These are phyloP conservation scores for Geranomyces variabilis DNA, from an alignment of 192 early-diverging fungal genomes.

Conservation along the genomic window DNA sequence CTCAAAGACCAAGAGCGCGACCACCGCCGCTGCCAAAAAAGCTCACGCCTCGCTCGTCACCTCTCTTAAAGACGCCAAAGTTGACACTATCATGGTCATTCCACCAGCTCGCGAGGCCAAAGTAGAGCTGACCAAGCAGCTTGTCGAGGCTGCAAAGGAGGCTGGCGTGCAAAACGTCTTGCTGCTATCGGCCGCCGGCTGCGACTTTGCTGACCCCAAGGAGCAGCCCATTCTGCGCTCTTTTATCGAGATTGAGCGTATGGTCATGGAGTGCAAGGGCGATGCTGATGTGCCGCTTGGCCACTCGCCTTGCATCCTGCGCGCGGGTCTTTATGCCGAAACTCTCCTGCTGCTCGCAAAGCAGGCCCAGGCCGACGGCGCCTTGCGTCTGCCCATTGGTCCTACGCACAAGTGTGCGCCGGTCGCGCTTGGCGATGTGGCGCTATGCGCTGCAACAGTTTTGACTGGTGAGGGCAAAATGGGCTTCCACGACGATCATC, in stretches of 20 bases:
- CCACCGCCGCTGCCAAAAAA: background rate
- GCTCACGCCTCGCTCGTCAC: background rate
- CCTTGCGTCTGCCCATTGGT: background rate
- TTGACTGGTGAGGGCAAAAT: slow-evolving; percentile 1
- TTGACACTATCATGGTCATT: slow-evolving; percentile 18
- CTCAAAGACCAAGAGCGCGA: background rate
- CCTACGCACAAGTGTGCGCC: slow-evolving; percentile 9
- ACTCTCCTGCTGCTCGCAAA: background rate
- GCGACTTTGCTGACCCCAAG: slow-evolving; percentile 4
- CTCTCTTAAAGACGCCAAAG: background rate
- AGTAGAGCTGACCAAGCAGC: slow-evolving; percentile 8
- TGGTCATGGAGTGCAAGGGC: slow-evolving; percentile 14
- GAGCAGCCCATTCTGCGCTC: background rate
- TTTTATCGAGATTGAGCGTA: slow-evolving; percentile 2
- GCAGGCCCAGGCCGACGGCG: background rate
- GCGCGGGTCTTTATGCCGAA: slow-evolving; percentile 2
- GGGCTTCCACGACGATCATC: slow-evolving; percentile 7
- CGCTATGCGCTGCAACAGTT: background rate
- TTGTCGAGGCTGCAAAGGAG: slow-evolving; percentile 19
- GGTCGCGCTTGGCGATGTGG: slow-evolving; percentile 1
- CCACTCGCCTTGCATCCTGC: slow-evolving; percentile 2
- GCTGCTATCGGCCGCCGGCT: slow-evolving; percentile 15
- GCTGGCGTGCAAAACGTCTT: slow-evolving; percentile 12
- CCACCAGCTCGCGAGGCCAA: slow-evolving; percentile 14
- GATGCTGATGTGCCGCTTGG: slow-evolving; percentile 2